Evolutionary conservation across 805 yeast species (phyloP), one percentile per base, ranked within the genome.

Genomic region (Candida manassasensis): DNA sequence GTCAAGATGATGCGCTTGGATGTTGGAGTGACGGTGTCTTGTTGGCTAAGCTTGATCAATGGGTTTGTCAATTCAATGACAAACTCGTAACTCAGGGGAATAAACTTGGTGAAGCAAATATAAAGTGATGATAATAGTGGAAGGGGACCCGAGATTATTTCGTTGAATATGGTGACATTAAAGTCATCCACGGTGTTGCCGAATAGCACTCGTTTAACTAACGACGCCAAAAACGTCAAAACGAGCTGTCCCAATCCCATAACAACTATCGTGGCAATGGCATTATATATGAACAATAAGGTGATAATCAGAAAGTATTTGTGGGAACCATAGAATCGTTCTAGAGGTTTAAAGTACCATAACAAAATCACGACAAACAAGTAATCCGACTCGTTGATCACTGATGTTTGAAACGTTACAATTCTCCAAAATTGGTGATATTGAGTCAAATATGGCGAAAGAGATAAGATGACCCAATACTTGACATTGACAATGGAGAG

Each of bases 361-460:
- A 75, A 51, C 26, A 79, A 47, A 10, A 73, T 52, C 8, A 69
- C 49, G 2, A 67, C 49, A 3, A 77, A 43, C 14, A 74, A 38
- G 39, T 69, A 75, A 52, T 80, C 84, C 4, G 81, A 69, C 49
- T 78, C 84, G 48, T 75, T 78, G 29, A 74, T 62, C 34, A 75
- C 73, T n/a, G 73, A 60, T 9, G 73, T 18, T 48, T 77, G 85
- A 44, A 65, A 70, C 5, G 69, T 50, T 6, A 67, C 29, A 6
- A 75, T 49, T 35, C 85, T 57, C 74, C 81, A 79, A 48, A 68
- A 79, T 43, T 80, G 87, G n/a, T 30, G 21, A 18, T 21, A 30
- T 21, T 30, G 33, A 24, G 6, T 24, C 7, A 80, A 62, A 46
- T 69, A 77, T 2, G 87, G 87, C 39, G 67, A 72, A 32, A 71